Evolutionary conservation across 106 monocot species (phyloP).

Genomic region (Dendrobium huoshanense): DNA sequence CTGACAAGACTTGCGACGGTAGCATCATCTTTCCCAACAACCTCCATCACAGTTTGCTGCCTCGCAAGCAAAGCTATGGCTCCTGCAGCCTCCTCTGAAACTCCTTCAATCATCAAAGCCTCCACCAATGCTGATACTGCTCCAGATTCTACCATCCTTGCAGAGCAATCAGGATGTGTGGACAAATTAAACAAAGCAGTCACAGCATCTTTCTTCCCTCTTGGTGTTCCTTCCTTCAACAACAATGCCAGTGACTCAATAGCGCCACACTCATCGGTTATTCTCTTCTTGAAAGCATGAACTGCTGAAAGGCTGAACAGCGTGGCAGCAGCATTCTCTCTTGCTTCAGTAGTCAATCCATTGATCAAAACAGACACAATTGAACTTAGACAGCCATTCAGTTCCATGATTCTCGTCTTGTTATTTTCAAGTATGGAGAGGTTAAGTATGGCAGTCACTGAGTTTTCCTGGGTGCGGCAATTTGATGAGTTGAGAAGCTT

Average conservation of each 20-base stretch:
- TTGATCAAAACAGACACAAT: conserved; percentile 26
- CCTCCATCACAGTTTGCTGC: conserved; percentile 17
- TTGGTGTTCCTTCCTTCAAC: conserved; percentile 34
- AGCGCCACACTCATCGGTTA: conserved; percentile 35
- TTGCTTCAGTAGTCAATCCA: conserved; percentile 36
- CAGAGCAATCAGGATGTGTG: conserved; percentile 24
- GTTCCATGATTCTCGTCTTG: conserved; percentile 40
- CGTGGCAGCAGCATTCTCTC: conserved; percentile 62
- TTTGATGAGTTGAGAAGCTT: conserved; percentile 24
- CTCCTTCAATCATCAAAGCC: conserved; percentile 29
- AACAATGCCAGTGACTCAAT: conserved; percentile 25
- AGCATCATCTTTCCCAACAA: conserved; percentile 15
- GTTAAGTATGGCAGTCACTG: conserved; percentile 54
- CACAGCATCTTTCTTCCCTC: conserved; percentile 65
- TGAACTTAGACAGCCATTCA: conserved; percentile 33
- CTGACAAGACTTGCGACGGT: conserved; percentile 16
- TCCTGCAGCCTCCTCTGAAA: conserved; percentile 55
- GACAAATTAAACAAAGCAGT: conserved; percentile 56
- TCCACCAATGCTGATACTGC: conserved; percentile 35
- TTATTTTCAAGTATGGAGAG: conserved; percentile 48
- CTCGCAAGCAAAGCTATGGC: conserved; percentile 46
- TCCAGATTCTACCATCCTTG: conserved; percentile 31
- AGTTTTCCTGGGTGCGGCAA: conserved; percentile 34
- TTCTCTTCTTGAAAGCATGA: conserved; percentile 47
- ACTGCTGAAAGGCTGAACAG: conserved; percentile 56